A percentile compares a stretch with the other conserved stretches of the same genome.
Evolutionary conservation across 2,329 filamentous ascomycete species (phyloP).

Genomic region (Sporothrix schenckii): DNA sequence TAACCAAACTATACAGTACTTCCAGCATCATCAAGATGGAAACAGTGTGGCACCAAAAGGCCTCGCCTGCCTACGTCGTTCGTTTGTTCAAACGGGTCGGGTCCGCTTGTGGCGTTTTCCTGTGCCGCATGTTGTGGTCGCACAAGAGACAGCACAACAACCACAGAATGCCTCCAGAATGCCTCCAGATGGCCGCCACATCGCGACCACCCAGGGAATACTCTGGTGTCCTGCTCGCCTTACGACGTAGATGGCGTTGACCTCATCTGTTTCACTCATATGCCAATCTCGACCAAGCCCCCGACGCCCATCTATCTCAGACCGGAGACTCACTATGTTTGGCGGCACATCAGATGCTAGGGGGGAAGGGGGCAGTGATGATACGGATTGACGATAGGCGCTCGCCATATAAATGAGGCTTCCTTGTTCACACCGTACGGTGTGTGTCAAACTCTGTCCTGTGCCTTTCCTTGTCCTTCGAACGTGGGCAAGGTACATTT

Average conservation of each 20-base stretch:
- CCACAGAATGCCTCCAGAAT: background rate
- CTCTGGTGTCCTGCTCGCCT: background rate
- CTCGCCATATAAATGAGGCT: conserved; percentile 22
- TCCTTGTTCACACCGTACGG: background rate
- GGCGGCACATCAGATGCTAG: background rate
- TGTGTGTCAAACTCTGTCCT: background rate
- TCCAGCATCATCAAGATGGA: background rate
- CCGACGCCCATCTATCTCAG: conserved; percentile 20
- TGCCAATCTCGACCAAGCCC: conserved; percentile 6
- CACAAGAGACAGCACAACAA: conserved; percentile 22
- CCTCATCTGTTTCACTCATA: background rate
- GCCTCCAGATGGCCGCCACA: background rate
- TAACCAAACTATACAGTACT: background rate
- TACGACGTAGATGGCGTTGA: conserved; percentile 12
- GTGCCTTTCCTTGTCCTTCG: background rate
- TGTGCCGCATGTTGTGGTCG: background rate
- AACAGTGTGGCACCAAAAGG: background rate
- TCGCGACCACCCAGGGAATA: background rate
- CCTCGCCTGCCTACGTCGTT: conserved; percentile 13
- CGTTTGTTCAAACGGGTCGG: conserved; percentile 25
- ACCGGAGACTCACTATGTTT: conserved; percentile 24
- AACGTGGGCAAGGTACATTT: background rate
- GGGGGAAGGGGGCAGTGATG: background rate
- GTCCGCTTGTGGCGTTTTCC: conserved; percentile 23
- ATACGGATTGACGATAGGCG: background rate